Evolutionary conservation across 305 asterid species (phyloP).

Genomic region (Rubia balearica): DNA sequence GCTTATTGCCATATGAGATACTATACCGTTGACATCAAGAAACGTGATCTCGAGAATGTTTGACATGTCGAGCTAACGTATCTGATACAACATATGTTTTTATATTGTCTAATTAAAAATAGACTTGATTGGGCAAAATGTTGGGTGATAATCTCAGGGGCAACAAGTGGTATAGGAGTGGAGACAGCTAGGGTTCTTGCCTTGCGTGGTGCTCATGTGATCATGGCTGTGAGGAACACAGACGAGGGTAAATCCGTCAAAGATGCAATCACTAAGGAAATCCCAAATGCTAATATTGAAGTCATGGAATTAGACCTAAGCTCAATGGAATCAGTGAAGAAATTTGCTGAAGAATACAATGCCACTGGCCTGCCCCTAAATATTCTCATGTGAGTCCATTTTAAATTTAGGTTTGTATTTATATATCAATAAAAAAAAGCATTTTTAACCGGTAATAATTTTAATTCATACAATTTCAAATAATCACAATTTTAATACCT

Average conservation of each 20-base stretch:
- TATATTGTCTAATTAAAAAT: no score
- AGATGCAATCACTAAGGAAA: slow-evolving; percentile 13
- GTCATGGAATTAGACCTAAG: slow-evolving; percentile 18
- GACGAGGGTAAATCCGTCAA: slow-evolving; percentile 8
- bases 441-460: neutral
- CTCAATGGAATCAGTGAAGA: slow-evolving; percentile 34
- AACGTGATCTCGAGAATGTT: no score
- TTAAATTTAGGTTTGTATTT: neutral
- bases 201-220: slow-evolving; percentile 10
- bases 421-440: no score
- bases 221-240: slow-evolving; percentile 17
- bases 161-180: slow-evolving; percentile 16
- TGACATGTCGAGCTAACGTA: no score
- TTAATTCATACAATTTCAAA: no score
- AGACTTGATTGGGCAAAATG: neutral
- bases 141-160: slow-evolving; percentile 8
- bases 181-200: slow-evolving; percentile 21
- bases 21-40: no score
- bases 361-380: slow-evolving; percentile 11
- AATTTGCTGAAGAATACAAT: slow-evolving; percentile 9
- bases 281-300: slow-evolving; percentile 12
- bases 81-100: no score
- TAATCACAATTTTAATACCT: no score
- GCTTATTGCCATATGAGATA: no score
- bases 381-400: slow-evolving; percentile 15